A percentile compares a stretch with the other conserved stretches of the same genome.
phyloP scores from a whole-genome alignment of 768 basidiomycete genomes.

The Postia placenta region DNA sequence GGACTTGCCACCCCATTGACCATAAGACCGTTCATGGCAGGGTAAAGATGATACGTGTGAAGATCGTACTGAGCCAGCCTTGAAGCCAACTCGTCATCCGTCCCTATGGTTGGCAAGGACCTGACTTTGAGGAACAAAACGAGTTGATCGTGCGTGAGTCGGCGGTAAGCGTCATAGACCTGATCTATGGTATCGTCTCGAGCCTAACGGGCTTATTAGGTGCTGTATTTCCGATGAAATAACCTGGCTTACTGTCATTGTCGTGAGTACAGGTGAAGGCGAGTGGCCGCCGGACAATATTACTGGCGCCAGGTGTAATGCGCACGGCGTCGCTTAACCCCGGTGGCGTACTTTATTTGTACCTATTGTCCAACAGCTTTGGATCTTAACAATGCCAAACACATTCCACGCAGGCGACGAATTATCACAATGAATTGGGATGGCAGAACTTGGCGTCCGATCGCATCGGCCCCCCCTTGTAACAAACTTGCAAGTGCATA shows the following conservation, averaged over 20 bases:
- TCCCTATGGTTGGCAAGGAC: conserved; percentile 59
- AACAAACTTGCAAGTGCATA: no score
- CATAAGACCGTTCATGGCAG: conserved; percentile 17
- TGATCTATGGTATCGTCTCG: conserved; percentile 27
- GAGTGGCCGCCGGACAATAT: neutral
- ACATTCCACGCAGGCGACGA: no score
- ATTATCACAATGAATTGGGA: no score
- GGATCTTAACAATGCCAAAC: conserved; percentile 4
- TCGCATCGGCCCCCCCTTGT: no score
- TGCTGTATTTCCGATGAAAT: no score
- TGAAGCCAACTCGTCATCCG: conserved; percentile 57
- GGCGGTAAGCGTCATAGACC: conserved; percentile 65
- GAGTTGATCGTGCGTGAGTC: conserved; percentile 61
- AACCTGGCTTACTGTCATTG: conserved; percentile 20
- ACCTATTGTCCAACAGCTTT: conserved; percentile 2
- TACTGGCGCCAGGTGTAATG: neutral
- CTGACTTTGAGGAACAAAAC: conserved; percentile 71
- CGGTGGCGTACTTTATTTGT: neutral
- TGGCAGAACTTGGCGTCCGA: no score
- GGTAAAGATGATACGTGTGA: conserved; percentile 61
- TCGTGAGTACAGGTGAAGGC: neutral
- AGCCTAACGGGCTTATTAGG: no score
- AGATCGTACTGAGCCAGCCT: conserved; percentile 72
- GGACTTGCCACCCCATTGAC: conserved; percentile 1
- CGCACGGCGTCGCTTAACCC: neutral